A percentile compares a stretch with the other conserved stretches of the same genome.
Conservation (phyloP, 2,329 filamentous ascomycete genomes). For the Coniochaeta hoffmannii region DNA sequence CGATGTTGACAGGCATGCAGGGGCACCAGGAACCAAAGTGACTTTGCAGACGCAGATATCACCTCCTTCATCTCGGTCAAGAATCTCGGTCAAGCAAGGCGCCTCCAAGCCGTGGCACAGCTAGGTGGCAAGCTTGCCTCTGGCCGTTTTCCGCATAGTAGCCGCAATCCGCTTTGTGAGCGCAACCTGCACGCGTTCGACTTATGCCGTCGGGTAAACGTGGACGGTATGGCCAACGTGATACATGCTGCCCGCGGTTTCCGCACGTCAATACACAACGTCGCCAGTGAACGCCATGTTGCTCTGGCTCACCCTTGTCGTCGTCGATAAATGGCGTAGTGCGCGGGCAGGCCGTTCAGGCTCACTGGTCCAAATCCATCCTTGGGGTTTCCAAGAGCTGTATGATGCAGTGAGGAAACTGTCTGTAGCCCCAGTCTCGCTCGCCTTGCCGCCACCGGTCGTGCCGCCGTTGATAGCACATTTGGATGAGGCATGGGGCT, state of each 20-base stretch:
- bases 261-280: constrained; percentile 38
- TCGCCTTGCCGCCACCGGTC: constrained; percentile 24
- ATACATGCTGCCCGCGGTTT: constrained; percentile 38
- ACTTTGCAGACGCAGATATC: constrained; percentile 42
- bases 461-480: constrained; percentile 29
- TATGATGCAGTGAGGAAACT: constrained; percentile 25
- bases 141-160: constrained; percentile 52
- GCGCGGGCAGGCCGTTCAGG: constrained; percentile 36
- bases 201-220: constrained; percentile 39
- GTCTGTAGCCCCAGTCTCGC: constrained; percentile 21
- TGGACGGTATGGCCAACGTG: constrained; percentile 40
- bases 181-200: constrained; percentile 36
- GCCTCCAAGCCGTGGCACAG: constrained; percentile 40
- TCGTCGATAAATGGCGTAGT: constrained; percentile 24
- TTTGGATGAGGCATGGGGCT: constrained; percentile 27
- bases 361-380: constrained; percentile 43
- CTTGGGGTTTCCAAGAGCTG: constrained; percentile 28
- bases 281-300: constrained; percentile 42
- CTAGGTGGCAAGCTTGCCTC: constrained; percentile 30
- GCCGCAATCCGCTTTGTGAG: constrained; percentile 44
- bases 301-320: constrained; percentile 44
- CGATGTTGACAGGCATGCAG: no score
- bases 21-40: constrained; percentile 28
- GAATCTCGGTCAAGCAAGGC: constrained; percentile 33
- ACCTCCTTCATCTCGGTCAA: constrained; percentile 35